Evolutionary conservation across 2,329 filamentous ascomycete species (phyloP).

Genomic region (Penicillium janthinellum): DNA sequence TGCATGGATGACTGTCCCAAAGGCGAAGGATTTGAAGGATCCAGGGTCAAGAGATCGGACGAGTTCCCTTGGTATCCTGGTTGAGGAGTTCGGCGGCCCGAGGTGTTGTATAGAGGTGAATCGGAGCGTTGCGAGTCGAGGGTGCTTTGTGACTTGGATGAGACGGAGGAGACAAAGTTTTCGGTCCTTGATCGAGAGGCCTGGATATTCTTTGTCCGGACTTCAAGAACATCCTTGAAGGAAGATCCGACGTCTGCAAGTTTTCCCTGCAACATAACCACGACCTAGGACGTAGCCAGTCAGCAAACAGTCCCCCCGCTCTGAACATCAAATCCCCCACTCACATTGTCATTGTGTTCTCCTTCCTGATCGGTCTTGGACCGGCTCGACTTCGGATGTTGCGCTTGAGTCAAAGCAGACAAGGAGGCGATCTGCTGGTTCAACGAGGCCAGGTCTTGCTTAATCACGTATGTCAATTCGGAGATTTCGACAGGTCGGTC

Average conservation of each 20-base stretch:
- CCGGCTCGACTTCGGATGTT: slow-evolving; percentile 64
- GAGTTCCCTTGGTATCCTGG: slow-evolving; percentile 52
- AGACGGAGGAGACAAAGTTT: slow-evolving; percentile 92
- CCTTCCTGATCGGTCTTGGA: slow-evolving; percentile 71
- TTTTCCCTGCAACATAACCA: slow-evolving; percentile 86
- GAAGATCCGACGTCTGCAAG: slow-evolving; percentile 89
- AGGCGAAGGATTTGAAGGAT: slow-evolving; percentile 62
- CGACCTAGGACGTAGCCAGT: slow-evolving; percentile 52
- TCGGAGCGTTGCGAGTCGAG: slow-evolving; percentile 71
- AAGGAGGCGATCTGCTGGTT: slow-evolving; percentile 86
- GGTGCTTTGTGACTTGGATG: slow-evolving; percentile 68
- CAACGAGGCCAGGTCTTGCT: slow-evolving; percentile 83
- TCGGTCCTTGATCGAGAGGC: slow-evolving; percentile 89
- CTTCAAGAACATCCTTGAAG: slow-evolving; percentile 96
- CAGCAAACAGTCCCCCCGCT: slow-evolving; percentile 20
- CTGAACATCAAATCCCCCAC: slow-evolving; percentile 21
- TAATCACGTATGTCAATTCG: slow-evolving; percentile 95
- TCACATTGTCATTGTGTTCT: slow-evolving; percentile 92
- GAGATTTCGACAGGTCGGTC: slow-evolving; percentile 96
- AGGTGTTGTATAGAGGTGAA: slow-evolving; percentile 83
- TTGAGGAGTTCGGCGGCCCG: slow-evolving; percentile 66
- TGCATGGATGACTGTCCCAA: slow-evolving; percentile 54
- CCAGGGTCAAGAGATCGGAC: slow-evolving; percentile 76
- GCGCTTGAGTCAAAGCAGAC: slow-evolving; percentile 74
- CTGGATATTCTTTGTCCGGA: slow-evolving; percentile 96